These are phyloP conservation scores for Catharanthus roseus DNA, from an alignment of 257 asterid genomes.

Conservation along the genomic window DNA sequence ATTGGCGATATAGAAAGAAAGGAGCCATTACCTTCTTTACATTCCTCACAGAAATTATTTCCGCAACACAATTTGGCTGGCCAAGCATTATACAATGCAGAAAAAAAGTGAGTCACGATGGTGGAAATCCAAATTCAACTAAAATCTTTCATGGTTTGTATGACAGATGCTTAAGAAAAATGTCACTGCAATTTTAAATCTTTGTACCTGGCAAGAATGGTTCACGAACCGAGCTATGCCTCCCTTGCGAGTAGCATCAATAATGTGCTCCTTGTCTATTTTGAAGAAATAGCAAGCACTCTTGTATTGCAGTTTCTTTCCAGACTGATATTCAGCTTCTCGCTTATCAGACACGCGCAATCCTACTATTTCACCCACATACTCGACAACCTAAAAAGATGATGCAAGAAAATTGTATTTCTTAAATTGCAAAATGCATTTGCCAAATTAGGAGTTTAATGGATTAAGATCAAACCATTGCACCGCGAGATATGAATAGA, in stretches of 20 bases:
- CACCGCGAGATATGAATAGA: slow-evolving; percentile 46
- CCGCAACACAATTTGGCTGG: slow-evolving; percentile 67
- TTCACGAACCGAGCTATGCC: slow-evolving; percentile 73
- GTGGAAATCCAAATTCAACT: not conserved
- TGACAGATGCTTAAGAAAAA: too few species aligned
- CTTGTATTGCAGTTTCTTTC: slow-evolving; percentile 56
- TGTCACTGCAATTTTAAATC: too few species aligned
- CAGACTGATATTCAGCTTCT: slow-evolving; percentile 60
- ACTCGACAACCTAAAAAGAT: slow-evolving; percentile 54
- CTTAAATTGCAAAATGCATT: not conserved
- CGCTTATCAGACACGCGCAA: slow-evolving; percentile 57
- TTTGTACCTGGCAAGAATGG: slow-evolving; percentile 63
- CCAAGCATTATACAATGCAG: slow-evolving; percentile 14
- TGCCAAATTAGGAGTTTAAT: slow-evolving; percentile 10
- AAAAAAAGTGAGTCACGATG: slow-evolving; percentile 12
- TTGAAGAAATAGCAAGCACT: slow-evolving; percentile 65
- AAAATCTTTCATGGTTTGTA: not conserved
- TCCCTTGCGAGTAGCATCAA: slow-evolving; percentile 70
- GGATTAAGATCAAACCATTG: slow-evolving; percentile 39
- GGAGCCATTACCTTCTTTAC: slow-evolving; percentile 45
- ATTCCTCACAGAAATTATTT: slow-evolving; percentile 51
- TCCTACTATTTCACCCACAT: slow-evolving; percentile 64
- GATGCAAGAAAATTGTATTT: slow-evolving; percentile 6
- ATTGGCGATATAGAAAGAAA: not conserved
- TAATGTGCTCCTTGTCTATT: slow-evolving; percentile 53